These are phyloP conservation scores for Colletotrichum melonis DNA, from an alignment of 2,329 filamentous ascomycete species.

Conservation along the genomic window DNA sequence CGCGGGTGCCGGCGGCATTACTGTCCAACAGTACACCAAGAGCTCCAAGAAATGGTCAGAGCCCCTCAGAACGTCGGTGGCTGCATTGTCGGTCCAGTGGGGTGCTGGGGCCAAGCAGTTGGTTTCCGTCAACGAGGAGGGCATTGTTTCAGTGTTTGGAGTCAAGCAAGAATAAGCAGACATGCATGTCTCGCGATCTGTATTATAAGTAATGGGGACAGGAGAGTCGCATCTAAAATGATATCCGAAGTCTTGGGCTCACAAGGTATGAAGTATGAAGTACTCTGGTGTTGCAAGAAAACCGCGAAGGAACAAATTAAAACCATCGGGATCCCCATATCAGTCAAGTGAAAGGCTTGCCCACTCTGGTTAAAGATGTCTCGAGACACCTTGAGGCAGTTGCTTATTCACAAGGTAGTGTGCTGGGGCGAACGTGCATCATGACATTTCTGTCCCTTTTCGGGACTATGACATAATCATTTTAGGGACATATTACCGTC, in stretches of 20 bases:
- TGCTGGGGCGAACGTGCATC: not conserved
- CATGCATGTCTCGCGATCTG: not conserved
- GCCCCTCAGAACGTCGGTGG: slow-evolving; percentile 80
- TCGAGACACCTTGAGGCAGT: not conserved
- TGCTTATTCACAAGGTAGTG: not conserved
- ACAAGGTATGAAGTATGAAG: not conserved
- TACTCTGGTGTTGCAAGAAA: not conserved
- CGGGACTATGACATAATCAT: slow-evolving; percentile 28
- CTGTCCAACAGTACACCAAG: slow-evolving; percentile 92
- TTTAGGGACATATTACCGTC: not conserved
- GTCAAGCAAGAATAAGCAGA: slow-evolving; percentile 54
- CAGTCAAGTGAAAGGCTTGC: not conserved
- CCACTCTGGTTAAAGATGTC: too few species aligned
- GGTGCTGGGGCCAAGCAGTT: slow-evolving; percentile 79
- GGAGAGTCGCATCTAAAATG: slow-evolving; percentile 30
- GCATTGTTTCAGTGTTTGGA: slow-evolving; percentile 78
- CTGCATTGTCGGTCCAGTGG: slow-evolving; percentile 82
- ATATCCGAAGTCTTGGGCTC: slow-evolving; percentile 30
- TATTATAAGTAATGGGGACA: slow-evolving; percentile 26
- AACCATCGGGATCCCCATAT: too few species aligned
- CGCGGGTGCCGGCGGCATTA: slow-evolving; percentile 81
- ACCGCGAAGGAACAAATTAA: not conserved
- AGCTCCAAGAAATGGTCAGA: slow-evolving; percentile 89
- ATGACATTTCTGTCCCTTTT: not conserved
- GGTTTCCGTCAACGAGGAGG: slow-evolving; percentile 79